Percentiles rank a stretch among this genome's conserved stretches.
These are phyloP conservation scores for Cercophora newfieldiana DNA, from an alignment of 495 filamentous ascomycete genomes.

Conservation along the genomic window DNA sequence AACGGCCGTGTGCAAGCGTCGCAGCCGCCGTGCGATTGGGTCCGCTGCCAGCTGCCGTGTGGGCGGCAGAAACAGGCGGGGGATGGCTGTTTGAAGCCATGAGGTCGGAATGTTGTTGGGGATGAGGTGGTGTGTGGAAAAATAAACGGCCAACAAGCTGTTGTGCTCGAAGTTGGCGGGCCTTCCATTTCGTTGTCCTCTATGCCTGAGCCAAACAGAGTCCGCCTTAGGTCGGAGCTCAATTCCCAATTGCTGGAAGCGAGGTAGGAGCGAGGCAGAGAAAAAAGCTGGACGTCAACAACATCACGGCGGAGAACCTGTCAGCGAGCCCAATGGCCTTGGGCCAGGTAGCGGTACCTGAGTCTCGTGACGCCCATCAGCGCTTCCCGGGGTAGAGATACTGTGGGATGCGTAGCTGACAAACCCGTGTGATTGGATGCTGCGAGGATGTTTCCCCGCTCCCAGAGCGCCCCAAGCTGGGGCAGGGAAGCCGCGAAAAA, in stretches of 20 bases:
- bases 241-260: not conserved
- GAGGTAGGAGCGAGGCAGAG: not conserved
- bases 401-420: not conserved
- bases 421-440: not conserved
- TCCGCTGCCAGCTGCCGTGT: not conserved
- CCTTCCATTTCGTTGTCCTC: not conserved
- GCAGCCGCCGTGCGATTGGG: not conserved
- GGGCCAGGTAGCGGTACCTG: conserved; percentile 10
- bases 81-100: not conserved
- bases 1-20: not conserved
- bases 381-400: conserved; percentile 7
- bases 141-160: not conserved
- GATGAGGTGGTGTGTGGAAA: not conserved
- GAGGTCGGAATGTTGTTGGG: not conserved
- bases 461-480: conserved; percentile 12
- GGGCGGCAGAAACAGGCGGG: not conserved
- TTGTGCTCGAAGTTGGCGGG: not conserved
- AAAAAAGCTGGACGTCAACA: conserved; percentile 7
- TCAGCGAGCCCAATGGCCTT: conserved; percentile 3
- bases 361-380: conserved; percentile 7
- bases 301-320: not conserved
- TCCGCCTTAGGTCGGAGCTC: not conserved
- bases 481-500: not conserved
- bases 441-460: conserved; percentile 4
- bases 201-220: not conserved